phyloP scores from a whole-genome alignment of 2,329 filamentous ascomycete species.

The Exophiala xenobiotica region DNA sequence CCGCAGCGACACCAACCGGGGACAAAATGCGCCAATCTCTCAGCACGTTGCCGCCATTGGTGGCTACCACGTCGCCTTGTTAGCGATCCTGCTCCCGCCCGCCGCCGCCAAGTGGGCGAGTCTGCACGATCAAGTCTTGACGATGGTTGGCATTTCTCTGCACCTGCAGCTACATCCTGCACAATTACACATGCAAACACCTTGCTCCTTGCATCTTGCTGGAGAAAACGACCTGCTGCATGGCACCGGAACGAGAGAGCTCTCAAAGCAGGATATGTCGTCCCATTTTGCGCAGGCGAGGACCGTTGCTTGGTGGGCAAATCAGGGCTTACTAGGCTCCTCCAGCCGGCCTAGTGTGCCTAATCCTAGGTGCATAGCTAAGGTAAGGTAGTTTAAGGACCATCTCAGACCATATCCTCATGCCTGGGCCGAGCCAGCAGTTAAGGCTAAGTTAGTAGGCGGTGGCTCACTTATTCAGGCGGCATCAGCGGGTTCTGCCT shows the following conservation, averaged over 20 bases:
- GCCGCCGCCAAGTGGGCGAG: conserved; percentile 1
- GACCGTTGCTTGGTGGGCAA: too few species aligned
- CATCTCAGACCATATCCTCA: too few species aligned
- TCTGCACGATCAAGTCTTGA: not conserved
- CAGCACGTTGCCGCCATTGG: not conserved
- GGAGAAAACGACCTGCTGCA: not conserved
- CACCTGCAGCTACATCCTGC: not conserved
- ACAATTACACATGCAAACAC: not conserved
- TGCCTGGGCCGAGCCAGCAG: too few species aligned
- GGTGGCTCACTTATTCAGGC: too few species aligned
- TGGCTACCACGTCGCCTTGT: not conserved
- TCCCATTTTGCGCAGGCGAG: not conserved
- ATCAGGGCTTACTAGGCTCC: too few species aligned
- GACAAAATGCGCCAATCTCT: not conserved
- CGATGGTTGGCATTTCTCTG: not conserved
- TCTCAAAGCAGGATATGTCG: not conserved
- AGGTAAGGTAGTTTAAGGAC: too few species aligned
- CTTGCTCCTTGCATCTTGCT: not conserved
- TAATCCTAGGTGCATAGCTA: too few species aligned
- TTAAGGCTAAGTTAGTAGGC: too few species aligned
- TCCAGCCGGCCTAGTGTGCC: too few species aligned
- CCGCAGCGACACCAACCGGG: not conserved
- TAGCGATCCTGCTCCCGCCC: conserved; percentile 4
- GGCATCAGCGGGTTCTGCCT: too few species aligned
- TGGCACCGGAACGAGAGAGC: not conserved